phyloP scores from a whole-genome alignment of 169 alveolate genomes.

The Cryptosporidium parvum region DNA sequence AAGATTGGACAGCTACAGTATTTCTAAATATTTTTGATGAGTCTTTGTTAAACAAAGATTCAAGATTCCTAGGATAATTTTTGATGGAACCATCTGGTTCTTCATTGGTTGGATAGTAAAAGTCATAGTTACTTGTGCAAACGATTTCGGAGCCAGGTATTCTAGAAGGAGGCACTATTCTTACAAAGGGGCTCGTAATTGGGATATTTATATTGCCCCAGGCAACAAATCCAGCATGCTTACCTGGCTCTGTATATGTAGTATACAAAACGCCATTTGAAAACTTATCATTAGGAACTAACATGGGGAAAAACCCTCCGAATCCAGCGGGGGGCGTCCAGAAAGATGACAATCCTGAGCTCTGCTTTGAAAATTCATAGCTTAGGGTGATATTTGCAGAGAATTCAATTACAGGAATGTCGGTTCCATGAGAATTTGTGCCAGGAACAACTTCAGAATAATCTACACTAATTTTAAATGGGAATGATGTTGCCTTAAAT shows the following conservation, averaged over 20 bases:
- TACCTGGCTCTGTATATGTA: constrained; percentile 59
- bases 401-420: constrained; percentile 59
- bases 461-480: constrained; percentile 57
- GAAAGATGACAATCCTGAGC: constrained; percentile 23
- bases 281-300: constrained; percentile 60
- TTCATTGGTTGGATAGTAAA: constrained; percentile 63
- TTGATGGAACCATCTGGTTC: constrained; percentile 25
- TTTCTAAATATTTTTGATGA: constrained; percentile 30
- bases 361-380: constrained; percentile 32
- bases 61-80: constrained; percentile 33
- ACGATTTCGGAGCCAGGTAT: constrained; percentile 35
- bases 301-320: constrained; percentile 69
- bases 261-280: constrained; percentile 57
- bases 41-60: constrained; percentile 10
- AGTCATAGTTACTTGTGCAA: constrained; percentile 73
- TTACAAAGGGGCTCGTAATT: constrained; percentile 59
- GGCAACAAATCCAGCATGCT: constrained; percentile 41
- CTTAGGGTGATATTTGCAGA: constrained; percentile 62
- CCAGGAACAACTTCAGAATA: constrained; percentile 45
- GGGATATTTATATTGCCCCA: constrained; percentile 67
- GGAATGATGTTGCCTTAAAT: constrained; percentile 50
- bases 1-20: constrained; percentile 54
- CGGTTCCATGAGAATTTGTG: constrained; percentile 33
- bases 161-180: constrained; percentile 70
- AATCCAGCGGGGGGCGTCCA: constrained; percentile 71